Percentiles rank a stretch among this genome's conserved stretches.
phyloP scores from a whole-genome alignment of 495 filamentous ascomycete species.

The Daldinia decipiens region DNA sequence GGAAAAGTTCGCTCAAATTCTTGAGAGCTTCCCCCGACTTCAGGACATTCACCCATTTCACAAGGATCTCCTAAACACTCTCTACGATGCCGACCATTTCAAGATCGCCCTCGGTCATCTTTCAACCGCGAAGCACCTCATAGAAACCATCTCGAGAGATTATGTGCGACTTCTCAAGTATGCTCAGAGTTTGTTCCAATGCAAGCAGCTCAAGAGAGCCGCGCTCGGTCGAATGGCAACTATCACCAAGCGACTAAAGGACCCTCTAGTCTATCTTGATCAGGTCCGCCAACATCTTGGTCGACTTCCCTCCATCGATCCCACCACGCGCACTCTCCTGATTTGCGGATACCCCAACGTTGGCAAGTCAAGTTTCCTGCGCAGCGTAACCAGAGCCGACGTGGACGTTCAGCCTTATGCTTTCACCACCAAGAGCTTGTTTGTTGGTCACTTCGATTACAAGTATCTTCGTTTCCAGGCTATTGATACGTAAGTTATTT shows the following conservation, averaged over 20 bases:
- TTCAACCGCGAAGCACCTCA: conserved; percentile 93
- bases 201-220: conserved; percentile 91
- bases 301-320: conserved; percentile 96
- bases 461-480: conserved; percentile 94
- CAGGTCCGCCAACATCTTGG: conserved; percentile 98
- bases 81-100: conserved; percentile 98
- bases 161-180: conserved; percentile 73
- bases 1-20: conserved; percentile 88
- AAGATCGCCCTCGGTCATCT: conserved; percentile 95
- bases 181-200: conserved; percentile 94
- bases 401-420: conserved; percentile 98
- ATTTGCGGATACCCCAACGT: conserved; percentile 99
- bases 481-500: conserved; percentile 63
- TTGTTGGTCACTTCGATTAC: conserved; percentile 99
- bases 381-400: conserved; percentile 91
- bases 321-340: conserved; percentile 91
- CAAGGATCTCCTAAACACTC: conserved; percentile 70
- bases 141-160: conserved; percentile 93
- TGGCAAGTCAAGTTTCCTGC: conserved; percentile 94
- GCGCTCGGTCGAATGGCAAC: conserved; percentile 96
- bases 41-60: conserved; percentile 98
- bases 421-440: conserved; percentile 97
- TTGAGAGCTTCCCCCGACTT: conserved; percentile 92
- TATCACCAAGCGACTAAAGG: conserved; percentile 90
- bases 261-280: conserved; percentile 93